Base-by-base conservation (phyloP, 2,329 filamentous ascomycete species). In the Fusarium graminum region DNA sequence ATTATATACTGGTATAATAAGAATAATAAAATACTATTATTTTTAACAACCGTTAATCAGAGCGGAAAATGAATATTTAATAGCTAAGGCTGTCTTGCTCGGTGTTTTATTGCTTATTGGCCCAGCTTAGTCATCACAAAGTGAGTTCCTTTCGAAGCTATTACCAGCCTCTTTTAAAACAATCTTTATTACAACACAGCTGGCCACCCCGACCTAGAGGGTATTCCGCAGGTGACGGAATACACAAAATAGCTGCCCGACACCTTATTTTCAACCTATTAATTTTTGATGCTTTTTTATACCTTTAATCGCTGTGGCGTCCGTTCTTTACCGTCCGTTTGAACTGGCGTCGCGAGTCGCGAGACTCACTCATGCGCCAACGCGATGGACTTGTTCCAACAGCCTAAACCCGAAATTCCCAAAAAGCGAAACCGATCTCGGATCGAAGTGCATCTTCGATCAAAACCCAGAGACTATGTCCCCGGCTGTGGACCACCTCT, bases 401-500 rank as follows among this genome's bases (percentile, higher is more conserved):
- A 59, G 29, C 39, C 36, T 14, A 46, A 57, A 47, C 29, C 52
- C 19, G 44, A 30, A 26, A 56, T 41, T 16, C 42, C 67, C 1
- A 49, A 55, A 28, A 66, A 66, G 40, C 60, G 51, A 49, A 68
- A 71, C 49, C 25, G 34, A n/a, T 52, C 59, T 16, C 59, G 68
- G 30, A 66, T 74, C 34, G 69, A 62, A 39, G 45, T 74, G 7
- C 54, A 29, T 12, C 41, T 74, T 16, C 55, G 10, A 11, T 49
- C 68, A 12, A 70, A 58, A 44, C 69, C 67, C 2, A 65, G 49
- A 19, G 69, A 71, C 13, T 86, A 86, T 68, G 72, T 77, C 1
- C 80, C 80, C 4, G 82, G 82, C 34, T 80, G 80, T 9, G 82
- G 83, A 1, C 85, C 85, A 1, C 77, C 81, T 0, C 74, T 83